Evolutionary conservation across 257 asterid species (phyloP).

Genomic region (Solanum megistacrolobum): DNA sequence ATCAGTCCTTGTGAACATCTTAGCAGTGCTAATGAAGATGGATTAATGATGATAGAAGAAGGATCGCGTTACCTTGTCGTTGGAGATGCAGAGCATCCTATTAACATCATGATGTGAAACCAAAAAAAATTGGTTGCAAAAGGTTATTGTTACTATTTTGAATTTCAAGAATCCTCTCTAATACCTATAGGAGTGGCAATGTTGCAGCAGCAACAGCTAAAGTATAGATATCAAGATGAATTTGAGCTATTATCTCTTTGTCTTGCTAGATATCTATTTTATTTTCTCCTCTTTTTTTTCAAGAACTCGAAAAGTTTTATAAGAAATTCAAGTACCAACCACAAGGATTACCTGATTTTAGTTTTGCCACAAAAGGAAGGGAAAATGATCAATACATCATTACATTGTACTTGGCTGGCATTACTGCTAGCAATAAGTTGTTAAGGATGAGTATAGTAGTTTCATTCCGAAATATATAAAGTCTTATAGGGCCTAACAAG

Average conservation of each 20-base stretch:
- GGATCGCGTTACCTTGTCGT: constrained; percentile 44
- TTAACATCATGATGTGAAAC: constrained; percentile 34
- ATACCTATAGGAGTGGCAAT: neutral
- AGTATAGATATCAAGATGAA: neutral
- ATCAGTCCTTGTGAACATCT: constrained; percentile 72
- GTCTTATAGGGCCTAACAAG: no score
- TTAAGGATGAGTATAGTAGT: neutral
- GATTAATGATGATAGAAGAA: constrained; percentile 58
- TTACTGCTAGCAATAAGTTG: neutral
- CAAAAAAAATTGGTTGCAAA: constrained; percentile 9
- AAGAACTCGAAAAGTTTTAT: neutral
- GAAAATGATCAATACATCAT: no score
- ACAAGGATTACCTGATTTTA: neutral
- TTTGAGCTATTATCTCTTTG: neutral
- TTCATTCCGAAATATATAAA: no score
- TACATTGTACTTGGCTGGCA: no score
- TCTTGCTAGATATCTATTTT: neutral
- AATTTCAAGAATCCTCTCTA: neutral
- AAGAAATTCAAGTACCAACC: neutral
- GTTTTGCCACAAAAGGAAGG: no score
- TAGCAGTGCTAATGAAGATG: constrained; percentile 51
- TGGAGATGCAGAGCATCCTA: constrained; percentile 43
- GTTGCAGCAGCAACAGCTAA: neutral
- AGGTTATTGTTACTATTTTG: neutral
- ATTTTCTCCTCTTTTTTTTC: neutral